Evolutionary conservation across 1,284 basidiomycete genomes (phyloP).

Genomic region (Neotropicomus parvogracilis): DNA sequence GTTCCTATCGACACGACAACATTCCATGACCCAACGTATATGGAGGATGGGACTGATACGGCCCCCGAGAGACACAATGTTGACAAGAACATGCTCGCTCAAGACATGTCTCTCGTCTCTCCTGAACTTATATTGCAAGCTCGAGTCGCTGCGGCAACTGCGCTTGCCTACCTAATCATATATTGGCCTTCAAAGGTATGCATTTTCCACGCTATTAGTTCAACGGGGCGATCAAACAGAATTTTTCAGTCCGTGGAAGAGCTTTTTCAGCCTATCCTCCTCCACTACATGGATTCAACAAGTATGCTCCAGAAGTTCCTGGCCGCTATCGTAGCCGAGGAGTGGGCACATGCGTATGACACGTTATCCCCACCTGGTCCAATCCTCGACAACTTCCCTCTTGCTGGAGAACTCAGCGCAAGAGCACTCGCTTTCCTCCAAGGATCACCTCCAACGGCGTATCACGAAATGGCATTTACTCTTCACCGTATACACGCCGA

Average conservation of each 20-base stretch:
- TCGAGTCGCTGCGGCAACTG: constrained; percentile 77
- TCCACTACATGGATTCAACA: constrained; percentile 78
- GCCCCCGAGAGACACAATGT: constrained; percentile 80
- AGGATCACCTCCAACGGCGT: constrained; percentile 70
- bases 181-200: constrained; percentile 63
- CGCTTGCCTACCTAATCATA: constrained; percentile 72
- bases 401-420: constrained; percentile 64
- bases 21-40: constrained; percentile 66
- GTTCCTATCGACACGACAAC: constrained; percentile 68
- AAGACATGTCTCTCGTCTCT: constrained; percentile 85
- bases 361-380: constrained; percentile 31
- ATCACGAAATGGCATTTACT: constrained; percentile 88
- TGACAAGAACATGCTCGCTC: constrained; percentile 92
- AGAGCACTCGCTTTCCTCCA: constrained; percentile 75
- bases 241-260: constrained; percentile 46
- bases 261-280: constrained; percentile 67
- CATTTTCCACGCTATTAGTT: constrained; percentile 3
- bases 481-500: constrained; percentile 81
- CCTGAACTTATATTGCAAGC: constrained; percentile 81
- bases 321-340: constrained; percentile 80
- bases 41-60: constrained; percentile 41
- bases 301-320: constrained; percentile 93
- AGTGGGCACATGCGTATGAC: constrained; percentile 80
- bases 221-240: neutral
- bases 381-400: constrained; percentile 53